These are phyloP conservation scores for Fusarium marasasianum DNA, from an alignment of 2,329 filamentous ascomycete genomes.

Conservation along the genomic window DNA sequence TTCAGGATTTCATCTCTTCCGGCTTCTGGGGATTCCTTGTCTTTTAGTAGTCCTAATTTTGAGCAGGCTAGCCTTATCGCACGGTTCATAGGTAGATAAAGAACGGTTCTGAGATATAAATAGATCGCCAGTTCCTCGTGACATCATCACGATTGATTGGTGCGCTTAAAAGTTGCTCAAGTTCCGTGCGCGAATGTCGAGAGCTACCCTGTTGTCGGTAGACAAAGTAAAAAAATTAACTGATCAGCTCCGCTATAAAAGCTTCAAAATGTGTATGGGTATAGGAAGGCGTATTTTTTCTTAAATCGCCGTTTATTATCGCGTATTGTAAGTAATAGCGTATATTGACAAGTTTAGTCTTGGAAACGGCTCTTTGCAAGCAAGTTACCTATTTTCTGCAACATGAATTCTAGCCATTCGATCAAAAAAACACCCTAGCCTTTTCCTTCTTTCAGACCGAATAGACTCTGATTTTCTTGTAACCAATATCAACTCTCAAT, in stretches of 20 bases:
- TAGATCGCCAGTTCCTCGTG: rapidly evolving
- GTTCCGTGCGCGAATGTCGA: rapidly evolving
- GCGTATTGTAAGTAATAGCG: no score
- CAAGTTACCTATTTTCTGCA: no score
- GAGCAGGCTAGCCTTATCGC: not conserved
- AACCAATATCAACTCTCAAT: rapidly evolving
- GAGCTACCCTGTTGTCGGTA: not conserved
- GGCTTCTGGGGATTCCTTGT: rapidly evolving
- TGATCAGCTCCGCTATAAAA: rapidly evolving
- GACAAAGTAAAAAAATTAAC: rapidly evolving
- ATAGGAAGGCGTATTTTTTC: rapidly evolving
- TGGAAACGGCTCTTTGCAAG: no score
- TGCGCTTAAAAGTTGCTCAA: not conserved
- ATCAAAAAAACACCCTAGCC: rapidly evolving
- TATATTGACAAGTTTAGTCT: no score
- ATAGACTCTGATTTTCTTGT: no score
- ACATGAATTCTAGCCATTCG: rapidly evolving
- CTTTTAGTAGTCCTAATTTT: not conserved
- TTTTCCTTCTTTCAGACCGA: rapidly evolving
- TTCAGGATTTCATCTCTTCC: rapidly evolving
- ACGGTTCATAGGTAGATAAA: not conserved
- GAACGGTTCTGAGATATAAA: not conserved
- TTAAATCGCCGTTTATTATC: rapidly evolving
- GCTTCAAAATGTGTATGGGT: not conserved
- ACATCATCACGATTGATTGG: not conserved